These are phyloP conservation scores for Galeopsis tetrahit DNA, from an alignment of 257 asterid genomes.

Conservation along the genomic window DNA sequence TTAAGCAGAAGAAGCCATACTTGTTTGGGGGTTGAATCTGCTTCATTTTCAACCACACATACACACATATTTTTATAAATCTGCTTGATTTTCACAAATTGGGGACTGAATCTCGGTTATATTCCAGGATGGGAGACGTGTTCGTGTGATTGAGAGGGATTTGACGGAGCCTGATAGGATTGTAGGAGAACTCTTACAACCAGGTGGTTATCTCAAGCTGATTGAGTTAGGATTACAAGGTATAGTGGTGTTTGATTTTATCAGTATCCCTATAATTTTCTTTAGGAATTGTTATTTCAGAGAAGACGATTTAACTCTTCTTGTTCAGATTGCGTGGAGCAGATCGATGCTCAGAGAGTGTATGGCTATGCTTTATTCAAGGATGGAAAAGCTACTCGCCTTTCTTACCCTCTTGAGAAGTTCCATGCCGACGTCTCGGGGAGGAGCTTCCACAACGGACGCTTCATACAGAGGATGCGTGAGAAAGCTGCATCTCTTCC, in stretches of 20 bases:
- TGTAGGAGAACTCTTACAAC: conserved; percentile 95
- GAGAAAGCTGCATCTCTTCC: conserved; percentile 86
- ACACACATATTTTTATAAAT: not conserved
- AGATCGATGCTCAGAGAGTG: conserved; percentile 90
- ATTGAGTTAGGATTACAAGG: conserved; percentile 86
- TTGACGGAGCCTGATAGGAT: conserved; percentile 88
- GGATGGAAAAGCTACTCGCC: conserved; percentile 80
- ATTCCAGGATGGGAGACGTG: conserved; percentile 80
- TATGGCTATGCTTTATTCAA: conserved; percentile 92
- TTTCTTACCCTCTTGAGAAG: conserved; percentile 84
- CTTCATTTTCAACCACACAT: not conserved
- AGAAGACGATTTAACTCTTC: conserved; percentile 5
- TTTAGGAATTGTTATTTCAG: conserved; percentile 20
- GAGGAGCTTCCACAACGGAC: conserved; percentile 93
- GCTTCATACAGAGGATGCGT: conserved; percentile 89
- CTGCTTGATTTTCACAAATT: conserved; percentile 2
- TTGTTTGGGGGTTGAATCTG: not conserved
- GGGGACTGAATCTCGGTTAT: conserved; percentile 16
- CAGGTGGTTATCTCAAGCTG: conserved; percentile 92
- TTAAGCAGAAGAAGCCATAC: not conserved
- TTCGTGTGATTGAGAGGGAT: conserved; percentile 85
- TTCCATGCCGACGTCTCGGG: conserved; percentile 86
- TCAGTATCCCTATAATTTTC: not conserved
- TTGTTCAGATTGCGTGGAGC: conserved; percentile 74
- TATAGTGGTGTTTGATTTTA: conserved; percentile 26